Evolutionary conservation across 495 filamentous ascomycete species (phyloP).

Genomic region (Parathielavia hyrcaniae): DNA sequence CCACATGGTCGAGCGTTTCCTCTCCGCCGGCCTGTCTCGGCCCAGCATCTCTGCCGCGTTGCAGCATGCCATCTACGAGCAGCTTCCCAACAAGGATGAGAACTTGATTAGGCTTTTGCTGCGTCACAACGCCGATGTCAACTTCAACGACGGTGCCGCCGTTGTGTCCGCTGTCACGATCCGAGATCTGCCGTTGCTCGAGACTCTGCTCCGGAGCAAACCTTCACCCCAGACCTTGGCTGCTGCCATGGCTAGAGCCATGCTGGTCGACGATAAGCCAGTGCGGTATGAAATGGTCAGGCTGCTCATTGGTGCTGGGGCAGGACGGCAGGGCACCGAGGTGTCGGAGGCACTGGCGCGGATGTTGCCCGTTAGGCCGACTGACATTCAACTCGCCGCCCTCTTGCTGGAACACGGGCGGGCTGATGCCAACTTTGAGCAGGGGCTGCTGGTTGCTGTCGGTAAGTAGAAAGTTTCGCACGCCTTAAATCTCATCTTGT

Average conservation of each 20-base stretch:
- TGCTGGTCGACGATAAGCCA: slow-evolving; percentile 30
- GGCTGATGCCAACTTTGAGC: slow-evolving; percentile 41
- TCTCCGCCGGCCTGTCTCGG: slow-evolving; percentile 36
- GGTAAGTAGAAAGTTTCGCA: slow-evolving; percentile 17
- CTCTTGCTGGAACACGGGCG: slow-evolving; percentile 39
- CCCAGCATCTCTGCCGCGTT: slow-evolving; percentile 35
- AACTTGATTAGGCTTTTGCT: slow-evolving; percentile 41
- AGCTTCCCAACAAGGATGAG: slow-evolving; percentile 37
- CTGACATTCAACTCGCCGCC: slow-evolving; percentile 35
- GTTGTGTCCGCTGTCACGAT: slow-evolving; percentile 39
- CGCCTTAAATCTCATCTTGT: too few species aligned
- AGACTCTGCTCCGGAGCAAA: slow-evolving; percentile 34
- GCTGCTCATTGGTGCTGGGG: slow-evolving; percentile 37
- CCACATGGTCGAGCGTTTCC: slow-evolving; percentile 36
- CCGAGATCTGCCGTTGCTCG: slow-evolving; percentile 34
- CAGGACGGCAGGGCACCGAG: slow-evolving; percentile 30
- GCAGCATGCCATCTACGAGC: slow-evolving; percentile 40
- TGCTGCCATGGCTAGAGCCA: slow-evolving; percentile 34
- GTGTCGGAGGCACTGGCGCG: slow-evolving; percentile 35
- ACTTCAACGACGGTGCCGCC: slow-evolving; percentile 40
- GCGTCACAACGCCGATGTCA: slow-evolving; percentile 39
- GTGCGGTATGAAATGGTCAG: slow-evolving; percentile 36
- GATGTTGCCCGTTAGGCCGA: slow-evolving; percentile 29
- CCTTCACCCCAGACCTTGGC: slow-evolving; percentile 35
- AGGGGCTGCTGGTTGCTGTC: slow-evolving; percentile 29